phyloP scores from a whole-genome alignment of 148 eudicot species.

The Chenopodium formosanum region DNA sequence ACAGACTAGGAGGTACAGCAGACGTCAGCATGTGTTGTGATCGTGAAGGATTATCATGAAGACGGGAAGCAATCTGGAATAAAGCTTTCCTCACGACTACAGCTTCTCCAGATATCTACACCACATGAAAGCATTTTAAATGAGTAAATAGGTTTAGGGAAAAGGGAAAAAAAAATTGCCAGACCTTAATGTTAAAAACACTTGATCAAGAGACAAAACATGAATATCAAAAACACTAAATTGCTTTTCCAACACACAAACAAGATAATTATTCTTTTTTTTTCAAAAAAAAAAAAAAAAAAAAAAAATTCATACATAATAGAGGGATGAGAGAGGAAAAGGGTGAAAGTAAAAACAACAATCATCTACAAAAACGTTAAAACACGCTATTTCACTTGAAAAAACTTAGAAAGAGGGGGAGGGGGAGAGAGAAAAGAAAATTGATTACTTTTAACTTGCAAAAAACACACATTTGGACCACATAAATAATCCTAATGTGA shows the following conservation, averaged over 20 bases:
- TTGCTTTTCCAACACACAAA: not conserved
- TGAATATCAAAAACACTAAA: not conserved
- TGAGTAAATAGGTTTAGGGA: not conserved
- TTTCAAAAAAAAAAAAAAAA: no score
- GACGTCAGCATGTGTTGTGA: constrained; percentile 85
- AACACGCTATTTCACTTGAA: not conserved
- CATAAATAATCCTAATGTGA: not conserved
- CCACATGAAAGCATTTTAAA: not conserved
- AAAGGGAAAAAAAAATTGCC: not conserved
- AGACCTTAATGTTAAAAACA: not conserved
- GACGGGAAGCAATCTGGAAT: constrained; percentile 72
- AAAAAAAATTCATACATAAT: no score
- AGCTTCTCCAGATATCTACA: constrained; percentile 81
- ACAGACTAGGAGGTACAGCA: constrained; percentile 53
- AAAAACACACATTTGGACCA: not conserved
- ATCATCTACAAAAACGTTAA: not conserved
- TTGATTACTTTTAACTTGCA: not conserved
- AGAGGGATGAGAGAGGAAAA: not conserved
- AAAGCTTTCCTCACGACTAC: constrained; percentile 77
- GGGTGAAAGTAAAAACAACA: not conserved
- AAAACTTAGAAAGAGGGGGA: not conserved
- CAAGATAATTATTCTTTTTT: not conserved
- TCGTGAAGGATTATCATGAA: constrained; percentile 93
- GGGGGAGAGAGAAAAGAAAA: no score
- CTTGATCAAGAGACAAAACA: not conserved